A percentile compares a stretch with the other conserved stretches of the same genome.
These are phyloP conservation scores for Musa troglodytarum DNA, from an alignment of 176 grass and related monocot genomes.

Conservation along the genomic window DNA sequence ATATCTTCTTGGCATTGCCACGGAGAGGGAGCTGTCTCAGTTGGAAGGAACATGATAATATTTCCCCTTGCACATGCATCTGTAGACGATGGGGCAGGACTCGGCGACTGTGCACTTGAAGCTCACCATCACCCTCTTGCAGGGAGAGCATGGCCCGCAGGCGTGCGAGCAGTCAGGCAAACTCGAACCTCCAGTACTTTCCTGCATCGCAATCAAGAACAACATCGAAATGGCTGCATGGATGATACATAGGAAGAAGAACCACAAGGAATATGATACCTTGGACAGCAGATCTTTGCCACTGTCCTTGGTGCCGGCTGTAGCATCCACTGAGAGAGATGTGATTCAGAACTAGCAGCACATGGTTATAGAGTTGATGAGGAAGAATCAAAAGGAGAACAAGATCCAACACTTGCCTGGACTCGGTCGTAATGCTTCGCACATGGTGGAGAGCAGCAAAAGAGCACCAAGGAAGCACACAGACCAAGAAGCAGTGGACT, in stretches of 20 bases:
- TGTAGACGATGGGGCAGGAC: slow-evolving; percentile 86
- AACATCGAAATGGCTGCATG: background rate
- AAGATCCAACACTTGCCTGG: background rate
- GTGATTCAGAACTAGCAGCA: background rate
- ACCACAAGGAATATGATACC: background rate
- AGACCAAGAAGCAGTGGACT: background rate
- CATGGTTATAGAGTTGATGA: background rate
- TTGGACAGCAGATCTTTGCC: background rate
- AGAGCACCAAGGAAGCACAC: background rate
- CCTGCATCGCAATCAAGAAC: slow-evolving; percentile 1
- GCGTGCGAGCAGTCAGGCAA: slow-evolving; percentile 86
- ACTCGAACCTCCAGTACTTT: slow-evolving; percentile 26
- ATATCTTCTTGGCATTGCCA: too few relatives aligned
- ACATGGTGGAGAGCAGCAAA: background rate
- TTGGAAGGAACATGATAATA: slow-evolving; percentile 64
- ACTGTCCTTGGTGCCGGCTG: background rate
- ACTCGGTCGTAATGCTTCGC: background rate
- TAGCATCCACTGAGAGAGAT: background rate
- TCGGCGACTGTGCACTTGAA: slow-evolving; percentile 66
- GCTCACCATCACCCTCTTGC: slow-evolving; percentile 79
- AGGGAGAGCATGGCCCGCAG: slow-evolving; percentile 80
- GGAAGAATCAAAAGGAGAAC: background rate
- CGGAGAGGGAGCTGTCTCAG: background rate
- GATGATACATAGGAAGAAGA: too few relatives aligned
- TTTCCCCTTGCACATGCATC: slow-evolving; percentile 84